Evolutionary conservation across 805 yeast genomes (phyloP).

Genomic region (Metschnikowia lachancei): DNA sequence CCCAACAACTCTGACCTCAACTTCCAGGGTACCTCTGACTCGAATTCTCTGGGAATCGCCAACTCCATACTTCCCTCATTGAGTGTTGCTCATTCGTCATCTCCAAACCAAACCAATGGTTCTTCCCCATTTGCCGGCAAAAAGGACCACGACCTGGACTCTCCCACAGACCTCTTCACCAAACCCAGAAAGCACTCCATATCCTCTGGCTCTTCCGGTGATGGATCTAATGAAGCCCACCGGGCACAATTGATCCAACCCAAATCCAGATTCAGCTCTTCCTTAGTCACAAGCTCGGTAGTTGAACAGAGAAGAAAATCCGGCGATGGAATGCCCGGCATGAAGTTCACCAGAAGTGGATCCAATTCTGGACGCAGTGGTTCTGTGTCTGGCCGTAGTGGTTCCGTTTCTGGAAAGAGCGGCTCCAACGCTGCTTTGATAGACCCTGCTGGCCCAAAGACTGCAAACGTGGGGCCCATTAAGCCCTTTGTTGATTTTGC

Average conservation of each 20-base stretch:
- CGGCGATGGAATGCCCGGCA: constrained; percentile 36
- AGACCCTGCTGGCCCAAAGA: constrained; percentile 2
- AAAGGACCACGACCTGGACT: constrained; percentile 22
- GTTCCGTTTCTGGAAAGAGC: constrained; percentile 8
- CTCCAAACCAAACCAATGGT: constrained; percentile 15
- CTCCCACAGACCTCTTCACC: constrained; percentile 56
- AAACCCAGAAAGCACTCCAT: constrained; percentile 25
- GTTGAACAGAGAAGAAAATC: constrained; percentile 33
- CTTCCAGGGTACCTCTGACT: constrained; percentile 3
- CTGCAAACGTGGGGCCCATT: constrained; percentile 5
- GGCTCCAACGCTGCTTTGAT: constrained; percentile 2
- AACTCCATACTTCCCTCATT: constrained; percentile 36
- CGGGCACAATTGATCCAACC: constrained; percentile 45
- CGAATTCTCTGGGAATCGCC: constrained; percentile 12
- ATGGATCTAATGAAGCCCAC: constrained; percentile 26
- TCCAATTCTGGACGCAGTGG: constrained; percentile 22
- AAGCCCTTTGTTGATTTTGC: constrained; percentile 20
- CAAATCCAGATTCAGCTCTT: constrained; percentile 35
- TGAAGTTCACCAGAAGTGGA: constrained; percentile 32
- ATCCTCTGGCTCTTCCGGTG: constrained; percentile 17
- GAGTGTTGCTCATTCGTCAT: constrained; percentile 35
- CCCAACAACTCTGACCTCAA: background rate
- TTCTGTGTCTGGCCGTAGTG: constrained; percentile 16
- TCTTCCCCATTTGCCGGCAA: constrained; percentile 23
- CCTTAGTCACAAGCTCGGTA: constrained; percentile 31